Conservation (phyloP, 176 grass and related monocot genomes). For the Oryza punctata region DNA sequence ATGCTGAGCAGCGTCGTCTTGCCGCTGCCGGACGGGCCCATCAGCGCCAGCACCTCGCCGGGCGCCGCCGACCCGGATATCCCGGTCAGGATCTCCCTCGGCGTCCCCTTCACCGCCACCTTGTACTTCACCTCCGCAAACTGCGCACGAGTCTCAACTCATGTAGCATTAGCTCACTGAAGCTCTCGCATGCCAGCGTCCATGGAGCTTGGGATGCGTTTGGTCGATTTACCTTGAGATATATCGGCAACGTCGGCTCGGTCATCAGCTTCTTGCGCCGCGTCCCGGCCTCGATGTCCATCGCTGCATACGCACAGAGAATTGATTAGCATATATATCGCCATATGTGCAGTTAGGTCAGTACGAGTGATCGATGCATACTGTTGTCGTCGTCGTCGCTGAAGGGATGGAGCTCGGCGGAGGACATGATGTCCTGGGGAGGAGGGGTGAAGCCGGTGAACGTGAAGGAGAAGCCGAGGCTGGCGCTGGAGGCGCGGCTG, state of each 20-base stretch:
- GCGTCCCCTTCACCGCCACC: conserved; percentile 60
- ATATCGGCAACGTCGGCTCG: conserved; percentile 82
- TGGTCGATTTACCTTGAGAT: conserved; percentile 65
- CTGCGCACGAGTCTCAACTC: conserved; percentile 34
- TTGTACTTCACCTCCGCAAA: conserved; percentile 86
- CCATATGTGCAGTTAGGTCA: no score
- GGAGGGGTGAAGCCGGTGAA: conserved; percentile 96
- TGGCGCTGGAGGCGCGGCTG: conserved; percentile 95
- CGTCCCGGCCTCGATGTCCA: conserved; percentile 61
- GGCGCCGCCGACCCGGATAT: conserved; percentile 80
- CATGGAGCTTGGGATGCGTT: background rate
- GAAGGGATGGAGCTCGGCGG: conserved; percentile 34
- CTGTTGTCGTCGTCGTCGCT: conserved; percentile 79
- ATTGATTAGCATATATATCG: no score
- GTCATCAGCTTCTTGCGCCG: conserved; percentile 62
- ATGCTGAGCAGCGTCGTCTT: conserved; percentile 96
- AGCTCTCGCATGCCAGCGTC: background rate
- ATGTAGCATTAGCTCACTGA: background rate
- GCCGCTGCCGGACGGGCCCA: conserved; percentile 92
- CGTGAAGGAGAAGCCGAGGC: conserved; percentile 95
- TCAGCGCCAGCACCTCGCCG: conserved; percentile 87
- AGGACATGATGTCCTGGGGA: conserved; percentile 47
- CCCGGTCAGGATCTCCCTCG: conserved; percentile 71
- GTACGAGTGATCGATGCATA: background rate
- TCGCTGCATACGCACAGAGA: conserved; percentile 16